Conservation (phyloP, 306 rosid species). For the Geum urbanum region DNA sequence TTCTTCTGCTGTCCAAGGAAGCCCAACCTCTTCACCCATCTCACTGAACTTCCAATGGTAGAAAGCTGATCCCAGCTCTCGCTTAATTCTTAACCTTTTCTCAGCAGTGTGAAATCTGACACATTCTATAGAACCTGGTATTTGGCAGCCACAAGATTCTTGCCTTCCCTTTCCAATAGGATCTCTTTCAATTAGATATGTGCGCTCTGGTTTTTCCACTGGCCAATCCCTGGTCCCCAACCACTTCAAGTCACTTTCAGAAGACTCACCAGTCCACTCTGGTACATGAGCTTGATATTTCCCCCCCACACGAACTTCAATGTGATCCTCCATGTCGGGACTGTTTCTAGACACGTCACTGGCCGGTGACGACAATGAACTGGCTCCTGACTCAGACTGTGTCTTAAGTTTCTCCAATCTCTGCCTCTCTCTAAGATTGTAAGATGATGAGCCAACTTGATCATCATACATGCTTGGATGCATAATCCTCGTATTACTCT, state of each 20-base stretch:
- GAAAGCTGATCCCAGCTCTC: slow-evolving; percentile 66
- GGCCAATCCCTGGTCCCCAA: slow-evolving; percentile 74
- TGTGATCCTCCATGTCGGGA: slow-evolving; percentile 15
- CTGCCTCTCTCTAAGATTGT: slow-evolving; percentile 65
- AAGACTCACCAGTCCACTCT: slow-evolving; percentile 50
- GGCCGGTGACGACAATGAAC: slow-evolving; percentile 32
- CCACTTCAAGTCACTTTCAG: slow-evolving; percentile 71
- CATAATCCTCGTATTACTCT: slow-evolving; percentile 58
- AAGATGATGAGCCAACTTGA: slow-evolving; percentile 33
- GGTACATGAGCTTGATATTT: slow-evolving; percentile 55
- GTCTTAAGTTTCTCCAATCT: slow-evolving; percentile 30
- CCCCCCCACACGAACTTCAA: slow-evolving; percentile 37
- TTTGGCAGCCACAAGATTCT: slow-evolving; percentile 62
- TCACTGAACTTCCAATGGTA: slow-evolving; percentile 50
- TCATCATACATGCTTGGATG: slow-evolving; percentile 73
- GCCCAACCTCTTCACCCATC: slow-evolving; percentile 61
- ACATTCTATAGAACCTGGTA: slow-evolving; percentile 58
- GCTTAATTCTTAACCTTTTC: slow-evolving; percentile 52
- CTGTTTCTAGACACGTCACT: slow-evolving; percentile 29
- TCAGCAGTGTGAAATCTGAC: slow-evolving; percentile 59
- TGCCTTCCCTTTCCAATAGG: slow-evolving; percentile 85
- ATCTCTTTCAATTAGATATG: slow-evolving; percentile 55
- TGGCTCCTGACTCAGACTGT: slow-evolving; percentile 22
- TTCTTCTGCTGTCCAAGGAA: slow-evolving; percentile 54
- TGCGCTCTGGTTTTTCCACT: slow-evolving; percentile 25